These are phyloP conservation scores for Coprinopsis sp. DNA, from an alignment of 768 basidiomycete genomes.

Conservation along the genomic window DNA sequence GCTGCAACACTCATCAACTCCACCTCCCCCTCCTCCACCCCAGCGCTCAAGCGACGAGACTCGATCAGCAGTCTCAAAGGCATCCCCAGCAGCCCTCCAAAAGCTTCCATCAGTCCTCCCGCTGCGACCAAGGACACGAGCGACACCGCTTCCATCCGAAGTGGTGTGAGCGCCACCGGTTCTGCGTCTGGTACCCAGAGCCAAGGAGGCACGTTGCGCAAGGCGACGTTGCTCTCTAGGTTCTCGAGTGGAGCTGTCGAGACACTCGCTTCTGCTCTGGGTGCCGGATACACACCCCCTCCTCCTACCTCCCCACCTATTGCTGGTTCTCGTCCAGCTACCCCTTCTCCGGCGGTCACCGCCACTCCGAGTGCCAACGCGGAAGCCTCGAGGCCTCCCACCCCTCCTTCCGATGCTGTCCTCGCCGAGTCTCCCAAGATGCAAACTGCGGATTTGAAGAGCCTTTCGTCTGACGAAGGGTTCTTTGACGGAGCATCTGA, in stretches of 20 bases:
- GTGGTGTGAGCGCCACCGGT: background rate
- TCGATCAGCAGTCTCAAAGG: too few relatives aligned
- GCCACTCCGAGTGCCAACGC: background rate
- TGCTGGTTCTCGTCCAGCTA: background rate
- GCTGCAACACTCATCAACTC: background rate
- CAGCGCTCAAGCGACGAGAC: too few relatives aligned
- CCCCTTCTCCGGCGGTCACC: background rate
- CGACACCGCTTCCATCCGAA: constrained; percentile 7
- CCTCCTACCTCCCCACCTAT: background rate
- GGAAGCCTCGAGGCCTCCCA: background rate
- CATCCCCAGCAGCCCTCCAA: too few relatives aligned
- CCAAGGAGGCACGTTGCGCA: background rate
- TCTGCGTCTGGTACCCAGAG: background rate
- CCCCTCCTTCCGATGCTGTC: background rate
- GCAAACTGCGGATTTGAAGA: background rate
- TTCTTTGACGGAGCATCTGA: background rate
- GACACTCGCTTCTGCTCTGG: background rate
- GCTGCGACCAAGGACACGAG: constrained; percentile 2
- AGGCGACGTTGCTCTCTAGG: background rate
- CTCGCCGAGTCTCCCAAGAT: constrained; percentile 1
- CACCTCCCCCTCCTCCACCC: background rate
- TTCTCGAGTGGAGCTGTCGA: background rate
- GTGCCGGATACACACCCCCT: background rate
- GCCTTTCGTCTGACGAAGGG: background rate
- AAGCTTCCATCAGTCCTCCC: background rate